phyloP scores from a whole-genome alignment of 441 rosid genomes.

The Pelargonium fulgidum region DNA sequence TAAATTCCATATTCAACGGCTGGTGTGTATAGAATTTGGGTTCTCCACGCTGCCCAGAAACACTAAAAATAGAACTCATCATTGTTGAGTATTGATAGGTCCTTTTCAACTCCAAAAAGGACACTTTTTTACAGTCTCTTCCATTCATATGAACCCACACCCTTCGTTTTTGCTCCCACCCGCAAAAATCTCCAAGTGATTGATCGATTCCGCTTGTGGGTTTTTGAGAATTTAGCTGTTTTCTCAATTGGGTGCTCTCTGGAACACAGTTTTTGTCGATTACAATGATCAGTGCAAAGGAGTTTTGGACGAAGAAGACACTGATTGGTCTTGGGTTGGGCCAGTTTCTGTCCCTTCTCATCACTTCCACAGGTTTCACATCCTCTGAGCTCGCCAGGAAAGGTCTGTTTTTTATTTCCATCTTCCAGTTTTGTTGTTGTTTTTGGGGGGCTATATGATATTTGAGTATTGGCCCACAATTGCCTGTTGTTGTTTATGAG shows the following conservation, averaged over 20 bases:
- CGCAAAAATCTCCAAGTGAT: background rate
- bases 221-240: background rate
- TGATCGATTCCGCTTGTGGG: background rate
- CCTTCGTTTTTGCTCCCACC: background rate
- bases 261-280: background rate
- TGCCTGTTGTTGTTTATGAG: background rate
- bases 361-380: constrained; percentile 60
- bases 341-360: constrained; percentile 64
- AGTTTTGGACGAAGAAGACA: constrained; percentile 53
- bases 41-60: background rate
- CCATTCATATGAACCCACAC: background rate
- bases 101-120: background rate
- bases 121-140: background rate
- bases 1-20: background rate
- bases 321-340: constrained; percentile 66
- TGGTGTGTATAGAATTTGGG: background rate
- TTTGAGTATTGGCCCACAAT: background rate
- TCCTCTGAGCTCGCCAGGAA: constrained; percentile 55
- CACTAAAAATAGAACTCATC: background rate
- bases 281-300: constrained; percentile 33
- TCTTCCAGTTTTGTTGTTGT: background rate
- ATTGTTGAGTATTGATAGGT: background rate
- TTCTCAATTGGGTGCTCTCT: background rate
- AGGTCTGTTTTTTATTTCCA: constrained; percentile 28
- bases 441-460: no score